Evolutionary conservation across 257 asterid species (phyloP).

Genomic region (Solanum acaule): DNA sequence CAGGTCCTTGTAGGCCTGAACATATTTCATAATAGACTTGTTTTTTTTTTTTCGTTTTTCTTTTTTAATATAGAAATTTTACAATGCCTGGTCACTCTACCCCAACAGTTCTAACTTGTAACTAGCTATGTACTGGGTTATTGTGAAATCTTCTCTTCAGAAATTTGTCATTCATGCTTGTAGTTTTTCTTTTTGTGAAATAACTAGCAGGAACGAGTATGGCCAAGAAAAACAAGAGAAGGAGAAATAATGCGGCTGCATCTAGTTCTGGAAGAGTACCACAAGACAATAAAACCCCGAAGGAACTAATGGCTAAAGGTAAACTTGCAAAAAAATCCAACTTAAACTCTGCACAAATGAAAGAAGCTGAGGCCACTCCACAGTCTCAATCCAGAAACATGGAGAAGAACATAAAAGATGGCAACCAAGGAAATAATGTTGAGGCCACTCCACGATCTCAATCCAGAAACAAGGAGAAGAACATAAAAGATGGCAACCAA

Average conservation of each 20-base stretch:
- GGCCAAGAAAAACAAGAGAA: slow-evolving; percentile 23
- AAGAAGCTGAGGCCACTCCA: slow-evolving; percentile 19
- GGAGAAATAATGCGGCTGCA: slow-evolving; percentile 7
- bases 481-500: slow-evolving; percentile 12
- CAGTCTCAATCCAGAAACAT: slow-evolving; percentile 7
- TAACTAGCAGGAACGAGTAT: slow-evolving; percentile 20
- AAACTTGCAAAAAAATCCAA: slow-evolving; percentile 16
- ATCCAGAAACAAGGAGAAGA: slow-evolving; percentile 18
- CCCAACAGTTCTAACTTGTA: background rate
- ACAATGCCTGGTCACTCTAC: background rate
- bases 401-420: slow-evolving; percentile 22
- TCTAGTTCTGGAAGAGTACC: background rate
- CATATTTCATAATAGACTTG: background rate
- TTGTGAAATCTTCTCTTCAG: background rate
- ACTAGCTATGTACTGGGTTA: background rate
- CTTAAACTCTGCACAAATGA: slow-evolving; percentile 21
- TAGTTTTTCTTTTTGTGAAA: background rate
- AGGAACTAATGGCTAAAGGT: slow-evolving; percentile 2
- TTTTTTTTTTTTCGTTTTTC: background rate
- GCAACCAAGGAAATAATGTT: slow-evolving; percentile 15
- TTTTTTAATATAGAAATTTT: background rate
- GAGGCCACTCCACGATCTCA: slow-evolving; percentile 13
- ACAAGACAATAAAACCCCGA: background rate
- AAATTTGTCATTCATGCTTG: background rate
- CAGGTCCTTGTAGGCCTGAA: background rate